Base-by-base conservation (phyloP, 2,329 filamentous ascomycete species). In the Cadophora sp. region DNA sequence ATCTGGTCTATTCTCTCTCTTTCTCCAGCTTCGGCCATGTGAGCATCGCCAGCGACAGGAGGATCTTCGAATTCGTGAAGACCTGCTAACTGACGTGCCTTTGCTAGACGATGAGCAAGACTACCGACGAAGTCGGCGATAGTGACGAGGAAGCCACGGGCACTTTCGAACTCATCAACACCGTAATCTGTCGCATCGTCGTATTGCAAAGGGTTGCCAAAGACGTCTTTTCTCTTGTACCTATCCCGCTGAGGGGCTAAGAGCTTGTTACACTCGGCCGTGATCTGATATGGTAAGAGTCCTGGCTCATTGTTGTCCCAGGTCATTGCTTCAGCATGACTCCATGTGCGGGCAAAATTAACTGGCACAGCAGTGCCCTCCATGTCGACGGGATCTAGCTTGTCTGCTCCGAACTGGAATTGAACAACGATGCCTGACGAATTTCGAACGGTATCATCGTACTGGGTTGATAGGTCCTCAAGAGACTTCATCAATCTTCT, bases 401-500 rank as follows among this genome's bases (percentile, higher is more conserved):
- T 94, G 77, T 99, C 96, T 37, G 96, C 96, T 78, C 96, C 96
- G 75, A 97, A 99, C 77, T 97, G 94, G 81, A 99, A 98, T 78
- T 99, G 96, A 1, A 99, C 94, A 69, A 99, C 91, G 37, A 90
- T 90, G 8, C 92, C 92, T 1, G 91, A 91, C 0, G 94, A 97
- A 31, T 95, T 98, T 66, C 96, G 89, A 0, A 99, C 95, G 0
- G 96, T 99, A 75, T 97, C 89, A 76, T 99, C 96, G 76, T 99
- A 99, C 75, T 94, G 89, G 0, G 92, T 93, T 0, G 94, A 97
- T 3, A 98, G 83, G 83, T 99, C 96, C 78, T 99, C 96, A 60
- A 99, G 82, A 3, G 93, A 97, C 81, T 99, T 99, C 95, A 99
- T 99, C 78, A 99, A 80, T 74, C 96, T 90, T 81, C 96, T 91